phyloP scores from a whole-genome alignment of 805 yeast species.

The Monosporozyma siamensis region DNA sequence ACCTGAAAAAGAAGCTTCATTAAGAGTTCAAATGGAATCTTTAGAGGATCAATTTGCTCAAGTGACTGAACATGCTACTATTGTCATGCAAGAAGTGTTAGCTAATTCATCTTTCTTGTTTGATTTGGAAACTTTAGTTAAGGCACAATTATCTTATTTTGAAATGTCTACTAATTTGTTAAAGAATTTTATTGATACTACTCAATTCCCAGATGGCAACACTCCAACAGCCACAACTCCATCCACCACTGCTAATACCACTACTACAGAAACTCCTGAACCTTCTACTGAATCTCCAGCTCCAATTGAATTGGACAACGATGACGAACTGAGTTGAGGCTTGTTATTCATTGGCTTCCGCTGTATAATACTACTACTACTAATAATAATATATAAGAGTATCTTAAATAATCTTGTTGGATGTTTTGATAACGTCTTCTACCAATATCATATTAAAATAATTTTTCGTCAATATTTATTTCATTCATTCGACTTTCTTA shows the following conservation, averaged over 20 bases:
- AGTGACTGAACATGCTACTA: slow-evolving; percentile 79
- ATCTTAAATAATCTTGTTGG: too few species aligned
- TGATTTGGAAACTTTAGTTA: slow-evolving; percentile 56
- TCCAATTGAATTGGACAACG: neutral
- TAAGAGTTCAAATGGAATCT: slow-evolving; percentile 68
- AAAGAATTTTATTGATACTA: slow-evolving; percentile 42
- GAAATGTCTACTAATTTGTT: slow-evolving; percentile 63
- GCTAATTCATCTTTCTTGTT: slow-evolving; percentile 60
- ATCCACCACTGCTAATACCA: neutral
- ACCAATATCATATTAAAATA: too few species aligned
- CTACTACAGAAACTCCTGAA: neutral
- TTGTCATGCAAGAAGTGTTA: slow-evolving; percentile 72
- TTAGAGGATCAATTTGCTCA: slow-evolving; percentile 87
- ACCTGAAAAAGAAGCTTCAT: slow-evolving; percentile 62
- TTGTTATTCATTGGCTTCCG: too few species aligned
- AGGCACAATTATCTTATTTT: slow-evolving; percentile 75
- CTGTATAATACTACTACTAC: too few species aligned
- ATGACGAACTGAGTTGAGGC: slow-evolving; percentile 4
- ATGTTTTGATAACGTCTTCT: too few species aligned
- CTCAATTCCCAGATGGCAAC: slow-evolving; percentile 3
- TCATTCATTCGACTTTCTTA: neutral
- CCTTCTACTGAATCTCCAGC: neutral
- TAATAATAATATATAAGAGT: too few species aligned
- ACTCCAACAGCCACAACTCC: neutral
- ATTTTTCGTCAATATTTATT: too few species aligned